phyloP scores from a whole-genome alignment of 2,329 filamentous ascomycete genomes.

The Venturia carpophila region DNA sequence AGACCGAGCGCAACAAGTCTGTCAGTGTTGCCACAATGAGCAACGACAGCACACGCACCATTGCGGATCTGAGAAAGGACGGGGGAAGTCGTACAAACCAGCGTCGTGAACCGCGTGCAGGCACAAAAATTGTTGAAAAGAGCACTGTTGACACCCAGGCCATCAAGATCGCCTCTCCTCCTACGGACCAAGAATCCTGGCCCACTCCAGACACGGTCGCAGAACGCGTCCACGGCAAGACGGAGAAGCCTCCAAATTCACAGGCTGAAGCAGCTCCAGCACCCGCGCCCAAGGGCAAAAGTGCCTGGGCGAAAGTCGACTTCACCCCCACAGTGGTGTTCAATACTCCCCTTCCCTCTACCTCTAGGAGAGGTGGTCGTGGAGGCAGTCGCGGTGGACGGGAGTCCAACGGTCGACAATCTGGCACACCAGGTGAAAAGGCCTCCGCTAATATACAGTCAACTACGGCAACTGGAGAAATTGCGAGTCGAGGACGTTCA shows the following conservation, averaged over 20 bases:
- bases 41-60: neutral
- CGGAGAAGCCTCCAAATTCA: conserved; percentile 52
- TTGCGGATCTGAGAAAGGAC: neutral
- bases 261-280: conserved; percentile 43
- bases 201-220: conserved; percentile 75
- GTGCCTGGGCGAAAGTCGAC: conserved; percentile 76
- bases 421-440: conserved; percentile 1
- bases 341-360: conserved; percentile 66
- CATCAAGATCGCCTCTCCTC: conserved; percentile 38
- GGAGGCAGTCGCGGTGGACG: conserved; percentile 36
- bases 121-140: conserved; percentile 21
- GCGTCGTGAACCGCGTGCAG: conserved; percentile 20
- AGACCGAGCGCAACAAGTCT: neutral
- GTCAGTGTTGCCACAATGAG: neutral
- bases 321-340: conserved; percentile 82
- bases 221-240: conserved; percentile 48
- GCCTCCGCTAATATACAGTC: neutral
- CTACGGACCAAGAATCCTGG: conserved; percentile 74
- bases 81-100: neutral
- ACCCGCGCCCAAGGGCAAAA: conserved; percentile 55
- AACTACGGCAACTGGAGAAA: neutral
- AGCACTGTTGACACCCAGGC: conserved; percentile 22
- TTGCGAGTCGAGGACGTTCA: conserved; percentile 1
- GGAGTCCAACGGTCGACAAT: conserved; percentile 19
- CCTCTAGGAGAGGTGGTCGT: conserved; percentile 45